phyloP scores from a whole-genome alignment of 768 basidiomycete genomes.

The Suillus variegatus region DNA sequence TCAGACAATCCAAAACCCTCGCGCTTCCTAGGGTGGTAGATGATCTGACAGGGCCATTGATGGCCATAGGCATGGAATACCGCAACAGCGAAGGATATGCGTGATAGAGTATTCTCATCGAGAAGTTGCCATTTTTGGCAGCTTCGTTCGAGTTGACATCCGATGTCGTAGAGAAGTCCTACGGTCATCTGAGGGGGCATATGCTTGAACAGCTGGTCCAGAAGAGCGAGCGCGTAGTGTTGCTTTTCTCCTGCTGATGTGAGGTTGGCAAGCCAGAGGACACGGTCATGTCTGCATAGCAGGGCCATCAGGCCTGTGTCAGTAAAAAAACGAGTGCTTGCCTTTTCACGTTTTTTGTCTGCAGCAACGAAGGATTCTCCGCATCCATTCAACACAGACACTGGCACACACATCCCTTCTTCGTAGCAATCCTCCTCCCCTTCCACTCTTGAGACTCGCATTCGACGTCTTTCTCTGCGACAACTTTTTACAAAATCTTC shows the following conservation, averaged over 20 bases:
- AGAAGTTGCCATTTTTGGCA: slow-evolving; percentile 9
- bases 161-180: slow-evolving; percentile 27
- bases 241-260: slow-evolving; percentile 20
- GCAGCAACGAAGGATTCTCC: slow-evolving; percentile 27
- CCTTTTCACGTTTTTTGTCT: slow-evolving; percentile 18
- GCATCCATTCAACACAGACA: slow-evolving; percentile 34
- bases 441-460: not conserved
- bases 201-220: slow-evolving; percentile 18
- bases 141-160: slow-evolving; percentile 23
- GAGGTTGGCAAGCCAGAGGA: slow-evolving; percentile 22
- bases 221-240: slow-evolving; percentile 19
- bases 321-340: slow-evolving; percentile 18
- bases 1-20: slow-evolving; percentile 35
- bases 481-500: slow-evolving; percentile 13
- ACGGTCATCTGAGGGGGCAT: slow-evolving; percentile 18
- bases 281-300: slow-evolving; percentile 17
- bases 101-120: not conserved
- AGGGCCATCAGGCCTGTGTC: slow-evolving; percentile 21
- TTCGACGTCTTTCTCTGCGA: not conserved
- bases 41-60: slow-evolving; percentile 36
- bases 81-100: slow-evolving; percentile 27
- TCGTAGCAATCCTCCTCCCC: slow-evolving; percentile 18
- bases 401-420: slow-evolving; percentile 26
- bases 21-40: slow-evolving; percentile 34
- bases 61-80: slow-evolving; percentile 40